Evolutionary conservation across 2,329 filamentous ascomycete species (phyloP).

Genomic region (Corynespora cassiicola): DNA sequence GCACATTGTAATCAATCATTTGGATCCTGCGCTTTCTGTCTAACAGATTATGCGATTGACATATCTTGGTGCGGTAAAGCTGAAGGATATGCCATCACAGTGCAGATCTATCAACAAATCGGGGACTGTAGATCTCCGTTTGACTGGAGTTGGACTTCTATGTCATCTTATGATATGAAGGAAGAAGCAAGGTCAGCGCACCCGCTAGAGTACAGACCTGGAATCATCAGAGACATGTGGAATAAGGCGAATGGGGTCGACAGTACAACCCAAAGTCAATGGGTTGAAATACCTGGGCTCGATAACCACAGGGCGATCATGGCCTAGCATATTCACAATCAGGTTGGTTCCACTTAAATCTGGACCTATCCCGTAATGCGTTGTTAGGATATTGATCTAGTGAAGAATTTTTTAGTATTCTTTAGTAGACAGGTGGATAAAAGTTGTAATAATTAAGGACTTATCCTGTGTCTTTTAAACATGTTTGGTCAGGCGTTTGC

Average conservation of each 20-base stretch:
- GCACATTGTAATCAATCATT: conserved; percentile 14
- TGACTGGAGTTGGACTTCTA: conserved; percentile 20
- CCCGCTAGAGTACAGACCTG: conserved; percentile 14
- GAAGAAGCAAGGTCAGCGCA: conserved; percentile 11
- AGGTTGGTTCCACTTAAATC: too few relatives aligned
- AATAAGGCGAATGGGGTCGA: conserved; percentile 15
- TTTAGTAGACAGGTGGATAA: conserved; percentile 2
- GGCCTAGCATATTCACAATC: too few relatives aligned
- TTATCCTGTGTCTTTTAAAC: too few relatives aligned
- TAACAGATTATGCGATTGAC: conserved; percentile 24
- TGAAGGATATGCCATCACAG: conserved; percentile 17
- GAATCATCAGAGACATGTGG: conserved; percentile 23
- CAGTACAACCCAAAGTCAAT: conserved; percentile 8
- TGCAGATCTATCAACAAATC: conserved; percentile 17
- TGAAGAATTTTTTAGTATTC: too few relatives aligned
- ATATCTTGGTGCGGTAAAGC: conserved; percentile 17
- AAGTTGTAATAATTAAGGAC: neutral
- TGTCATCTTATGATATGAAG: neutral
- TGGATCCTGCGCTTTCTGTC: conserved; percentile 23
- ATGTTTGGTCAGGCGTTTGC: too few relatives aligned
- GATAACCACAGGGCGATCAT: too few relatives aligned
- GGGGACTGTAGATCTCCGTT: conserved; percentile 25
- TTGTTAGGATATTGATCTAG: too few relatives aligned
- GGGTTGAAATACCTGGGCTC: conserved; percentile 10
- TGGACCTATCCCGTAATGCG: too few relatives aligned